phyloP scores from a whole-genome alignment of 176 grass and related monocot species.

The Bothriochloa decipiens region DNA sequence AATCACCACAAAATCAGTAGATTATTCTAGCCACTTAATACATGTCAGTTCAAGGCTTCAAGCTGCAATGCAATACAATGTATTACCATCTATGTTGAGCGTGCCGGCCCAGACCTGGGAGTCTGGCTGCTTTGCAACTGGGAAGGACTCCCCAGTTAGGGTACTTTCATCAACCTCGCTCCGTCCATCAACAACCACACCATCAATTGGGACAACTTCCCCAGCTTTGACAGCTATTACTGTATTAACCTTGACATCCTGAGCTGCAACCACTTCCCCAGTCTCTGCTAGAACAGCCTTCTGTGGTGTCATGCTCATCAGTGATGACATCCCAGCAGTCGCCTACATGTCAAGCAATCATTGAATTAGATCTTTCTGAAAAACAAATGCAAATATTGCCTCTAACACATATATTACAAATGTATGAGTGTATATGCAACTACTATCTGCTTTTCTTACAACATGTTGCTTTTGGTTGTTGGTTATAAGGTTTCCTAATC shows the following conservation, averaged over 20 bases:
- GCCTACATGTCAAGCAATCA: slow-evolving; percentile 53
- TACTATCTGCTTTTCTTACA: slow-evolving; percentile 3
- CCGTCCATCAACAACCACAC: slow-evolving; percentile 71
- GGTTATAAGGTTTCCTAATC: neutral
- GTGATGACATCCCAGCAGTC: slow-evolving; percentile 77
- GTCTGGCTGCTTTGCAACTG: slow-evolving; percentile 70
- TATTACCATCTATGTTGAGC: slow-evolving; percentile 87
- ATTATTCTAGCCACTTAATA: slow-evolving; percentile 7
- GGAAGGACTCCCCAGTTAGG: slow-evolving; percentile 93
- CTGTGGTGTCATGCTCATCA: slow-evolving; percentile 93
- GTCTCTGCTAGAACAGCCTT: slow-evolving; percentile 86
- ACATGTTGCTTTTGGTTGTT: slow-evolving; percentile 14
- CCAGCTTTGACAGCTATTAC: slow-evolving; percentile 88
- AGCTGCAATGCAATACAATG: neutral
- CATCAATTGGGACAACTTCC: slow-evolving; percentile 80
- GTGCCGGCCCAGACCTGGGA: slow-evolving; percentile 96
- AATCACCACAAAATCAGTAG: neutral
- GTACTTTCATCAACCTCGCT: slow-evolving; percentile 88
- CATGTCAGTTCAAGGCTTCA: neutral
- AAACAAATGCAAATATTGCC: slow-evolving; percentile 19
- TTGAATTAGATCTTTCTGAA: neutral
- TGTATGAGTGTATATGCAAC: neutral
- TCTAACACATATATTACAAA: neutral
- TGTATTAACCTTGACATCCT: slow-evolving; percentile 77
- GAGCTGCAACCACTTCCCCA: slow-evolving; percentile 58